Base-by-base conservation (phyloP, 1,284 basidiomycete species). In the Tilletia indica region DNA sequence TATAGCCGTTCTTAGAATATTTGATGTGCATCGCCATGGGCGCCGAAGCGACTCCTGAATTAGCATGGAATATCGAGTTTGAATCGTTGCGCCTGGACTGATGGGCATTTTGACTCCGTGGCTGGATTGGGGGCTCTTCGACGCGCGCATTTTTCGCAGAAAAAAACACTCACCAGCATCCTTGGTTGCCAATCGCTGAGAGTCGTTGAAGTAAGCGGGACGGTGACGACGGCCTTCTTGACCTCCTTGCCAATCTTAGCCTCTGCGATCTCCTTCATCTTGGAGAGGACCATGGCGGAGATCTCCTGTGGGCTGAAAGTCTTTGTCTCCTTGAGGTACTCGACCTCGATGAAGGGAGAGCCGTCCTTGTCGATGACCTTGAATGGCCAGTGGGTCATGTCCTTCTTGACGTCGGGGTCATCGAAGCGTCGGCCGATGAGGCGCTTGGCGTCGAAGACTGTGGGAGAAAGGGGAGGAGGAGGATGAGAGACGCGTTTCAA, bases 281-380 rank as follows among this genome's bases (percentile, higher is more conserved):
- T 99, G 82, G 89, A 89, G 81, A 99, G 90, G 80, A 99, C 95
- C 96, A 99, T 98, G 78, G 96, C 91, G 21, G 96, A 98, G 86
- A 99, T 96, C 85, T 89, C 88, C 85, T 88, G 87, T 72, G 88
- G 88, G 70, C 87, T 87, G 86, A 89, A 89, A 74, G 86, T 85
- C 87, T 89, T 89, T 78, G 84, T 86, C 86, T 89, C 88, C 76
- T 85, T 86, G 77, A 88, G 87, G 87, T 89, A 89, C 76, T 88
- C 86, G 79, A 89, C 89, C 74, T 81, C 74, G 79, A 89, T 86
- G 85, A 86, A 87, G 73, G 88, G 88, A 70, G 87, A 87, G 76
- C 88, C 88, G 76, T 87, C 87, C 84, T 86, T 87, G 86, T 89
- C 88, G 76, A 88, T 81, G 80, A 89, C 88, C 74, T 86, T 84